A percentile compares a stretch with the other conserved stretches of the same genome.
These are phyloP conservation scores for Trichoderma pleuroti DNA, from an alignment of 2,329 filamentous ascomycete species.

Conservation along the genomic window DNA sequence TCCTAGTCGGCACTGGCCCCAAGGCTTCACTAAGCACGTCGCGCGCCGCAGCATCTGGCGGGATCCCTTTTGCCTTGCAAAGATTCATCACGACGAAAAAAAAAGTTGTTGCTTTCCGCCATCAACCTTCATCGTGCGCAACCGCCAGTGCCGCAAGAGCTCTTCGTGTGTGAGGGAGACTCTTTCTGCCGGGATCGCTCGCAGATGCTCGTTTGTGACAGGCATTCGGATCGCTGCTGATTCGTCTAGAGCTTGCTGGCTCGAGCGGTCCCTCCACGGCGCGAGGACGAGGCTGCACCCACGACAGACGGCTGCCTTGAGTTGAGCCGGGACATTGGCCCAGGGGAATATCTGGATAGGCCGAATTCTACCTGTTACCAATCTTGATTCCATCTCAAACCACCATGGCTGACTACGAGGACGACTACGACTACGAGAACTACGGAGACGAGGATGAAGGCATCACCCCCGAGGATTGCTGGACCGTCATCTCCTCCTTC, in stretches of 20 bases:
- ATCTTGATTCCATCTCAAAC: background rate
- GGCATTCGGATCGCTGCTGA: constrained; percentile 33
- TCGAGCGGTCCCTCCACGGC: constrained; percentile 15
- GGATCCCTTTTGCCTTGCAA: constrained; percentile 8
- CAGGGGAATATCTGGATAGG: background rate
- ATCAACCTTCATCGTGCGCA: constrained; percentile 24
- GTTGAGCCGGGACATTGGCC: background rate
- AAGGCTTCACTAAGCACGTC: constrained; percentile 14
- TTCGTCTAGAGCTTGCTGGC: constrained; percentile 29
- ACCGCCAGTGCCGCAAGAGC: constrained; percentile 20
- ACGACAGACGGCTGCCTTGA: constrained; percentile 2
- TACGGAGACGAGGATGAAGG: constrained; percentile 64
- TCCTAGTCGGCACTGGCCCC: background rate
- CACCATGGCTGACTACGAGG: constrained; percentile 54
- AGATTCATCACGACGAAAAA: constrained; percentile 23
- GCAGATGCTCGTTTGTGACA: constrained; percentile 32
- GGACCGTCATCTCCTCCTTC: constrained; percentile 95
- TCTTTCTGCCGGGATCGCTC: constrained; percentile 25
- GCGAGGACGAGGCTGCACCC: constrained; percentile 10
- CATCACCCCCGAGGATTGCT: constrained; percentile 97
- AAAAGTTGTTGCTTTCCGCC: constrained; percentile 26
- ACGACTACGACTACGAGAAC: constrained; percentile 62
- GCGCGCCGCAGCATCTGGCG: constrained; percentile 14
- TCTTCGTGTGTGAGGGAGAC: constrained; percentile 21
- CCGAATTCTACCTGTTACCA: background rate